These are phyloP conservation scores for Mycena leptocephala DNA, from an alignment of 768 basidiomycete genomes.

Conservation along the genomic window DNA sequence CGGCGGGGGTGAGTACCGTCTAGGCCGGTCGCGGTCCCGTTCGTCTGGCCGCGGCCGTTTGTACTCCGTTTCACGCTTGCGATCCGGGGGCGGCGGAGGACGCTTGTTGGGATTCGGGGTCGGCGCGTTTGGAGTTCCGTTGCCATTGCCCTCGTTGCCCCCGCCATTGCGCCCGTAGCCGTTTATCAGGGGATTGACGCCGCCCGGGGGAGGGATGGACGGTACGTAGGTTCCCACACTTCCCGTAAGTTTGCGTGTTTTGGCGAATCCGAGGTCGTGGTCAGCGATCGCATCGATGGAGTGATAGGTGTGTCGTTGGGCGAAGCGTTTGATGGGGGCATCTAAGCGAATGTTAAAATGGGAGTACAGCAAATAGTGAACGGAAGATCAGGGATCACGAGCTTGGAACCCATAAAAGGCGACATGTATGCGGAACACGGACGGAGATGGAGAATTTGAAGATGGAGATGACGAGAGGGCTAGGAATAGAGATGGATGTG, in stretches of 20 bases:
- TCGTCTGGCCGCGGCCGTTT: conserved; percentile 48
- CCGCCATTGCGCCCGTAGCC: neutral
- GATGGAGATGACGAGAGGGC: neutral
- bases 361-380: neutral
- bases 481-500: neutral
- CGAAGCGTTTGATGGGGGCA: neutral
- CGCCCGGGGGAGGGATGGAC: neutral
- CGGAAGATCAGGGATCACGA: neutral
- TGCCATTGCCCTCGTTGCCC: neutral
- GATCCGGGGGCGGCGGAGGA: conserved; percentile 52
- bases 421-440: too few species aligned
- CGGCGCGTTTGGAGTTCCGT: neutral
- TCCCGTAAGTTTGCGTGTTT: too few species aligned
- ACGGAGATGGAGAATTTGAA: neutral
- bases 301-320: too few species aligned
- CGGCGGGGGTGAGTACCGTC: conserved; percentile 62
- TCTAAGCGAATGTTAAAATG: neutral
- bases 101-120: conserved; percentile 43
- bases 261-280: too few species aligned
- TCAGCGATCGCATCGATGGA: too few species aligned
- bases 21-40: conserved; percentile 54
- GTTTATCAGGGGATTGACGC: neutral
- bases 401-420: too few species aligned
- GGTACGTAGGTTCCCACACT: neutral
- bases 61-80: conserved; percentile 59